Base-by-base conservation (phyloP, 495 filamentous ascomycete genomes). In the Podospora appendiculata region DNA sequence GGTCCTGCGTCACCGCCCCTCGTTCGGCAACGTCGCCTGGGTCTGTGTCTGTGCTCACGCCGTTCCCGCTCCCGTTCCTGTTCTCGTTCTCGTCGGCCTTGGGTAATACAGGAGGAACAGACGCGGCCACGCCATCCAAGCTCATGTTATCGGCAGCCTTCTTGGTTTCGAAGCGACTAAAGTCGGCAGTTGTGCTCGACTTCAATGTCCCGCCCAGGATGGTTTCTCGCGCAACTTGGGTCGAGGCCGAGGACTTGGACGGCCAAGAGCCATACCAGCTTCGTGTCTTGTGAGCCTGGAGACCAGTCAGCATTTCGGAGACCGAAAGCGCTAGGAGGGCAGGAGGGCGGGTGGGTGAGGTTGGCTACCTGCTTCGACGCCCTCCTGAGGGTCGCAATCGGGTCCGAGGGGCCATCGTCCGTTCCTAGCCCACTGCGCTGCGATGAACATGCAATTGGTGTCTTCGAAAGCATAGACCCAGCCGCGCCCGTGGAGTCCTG, bases 201-300 rank as follows among this genome's bases (percentile, higher is more conserved):
- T 66, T 67, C 41, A 69, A 53, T 9, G 73, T 76, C 49, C 69
- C 71, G 56, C 79, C 85, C 50, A 84, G 76, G 35, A 90, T 88
- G 48, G 83, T 88, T 70, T 91, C 86, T 64, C 82, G 83, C 51
- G 84, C 86, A 64, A 89, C 79, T 68, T 87, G 79, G 45, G 83
- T 89, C 48, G 87, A 83, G 44, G 87, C 78, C 38, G 77, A 73
- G 25, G 87, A 84, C 65, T 91, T 91, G 38, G 77, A 74, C 19
- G 85, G 81, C 84, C 84, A 82, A n/a, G 78, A 81, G 34, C 79
- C 79, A 47, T 81, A 81, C 81, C 80, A 91, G 45, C 78, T 79
- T 35, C 70, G 72, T 9, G 77, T 73, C 56, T 83, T 82, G 66
- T 75, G 78, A 45, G 70, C 58, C 72, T 76, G 59, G 8, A 53